Conservation (phyloP, 306 rosid genomes). For the Trifolium subterraneum region DNA sequence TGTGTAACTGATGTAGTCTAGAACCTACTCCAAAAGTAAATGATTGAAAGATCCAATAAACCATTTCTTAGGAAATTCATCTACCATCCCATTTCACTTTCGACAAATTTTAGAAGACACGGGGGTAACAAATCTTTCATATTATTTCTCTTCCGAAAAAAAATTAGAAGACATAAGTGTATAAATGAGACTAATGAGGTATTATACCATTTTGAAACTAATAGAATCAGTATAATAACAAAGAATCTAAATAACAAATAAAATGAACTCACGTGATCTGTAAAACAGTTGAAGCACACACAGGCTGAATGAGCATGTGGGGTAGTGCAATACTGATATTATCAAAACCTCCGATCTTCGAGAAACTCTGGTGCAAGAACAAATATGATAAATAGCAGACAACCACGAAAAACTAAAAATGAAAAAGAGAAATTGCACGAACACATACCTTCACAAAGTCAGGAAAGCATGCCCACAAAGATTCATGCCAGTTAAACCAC, state of each 20-base stretch:
- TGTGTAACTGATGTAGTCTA: not conserved
- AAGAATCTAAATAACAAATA: not conserved
- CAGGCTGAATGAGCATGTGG: constrained; percentile 58
- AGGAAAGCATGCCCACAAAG: constrained; percentile 72
- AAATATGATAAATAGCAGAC: not conserved
- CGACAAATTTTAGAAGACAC: not conserved
- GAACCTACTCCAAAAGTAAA: not conserved
- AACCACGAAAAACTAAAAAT: not conserved
- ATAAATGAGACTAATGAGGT: not conserved
- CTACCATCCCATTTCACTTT: not conserved
- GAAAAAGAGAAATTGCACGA: constrained; percentile 7
- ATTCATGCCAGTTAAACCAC: constrained; percentile 97
- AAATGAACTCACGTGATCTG: constrained; percentile 68
- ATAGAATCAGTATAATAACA: not conserved
- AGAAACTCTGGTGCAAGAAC: constrained; percentile 58
- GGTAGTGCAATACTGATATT: constrained; percentile 55
- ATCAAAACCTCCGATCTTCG: constrained; percentile 51
- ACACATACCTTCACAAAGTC: constrained; percentile 56
- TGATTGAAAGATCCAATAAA: no score
- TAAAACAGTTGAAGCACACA: constrained; percentile 68
- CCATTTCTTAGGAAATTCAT: no score
- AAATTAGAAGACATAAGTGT: no score
- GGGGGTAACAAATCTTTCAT: not conserved
- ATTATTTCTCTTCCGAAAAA: not conserved
- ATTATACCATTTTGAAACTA: not conserved